Base-by-base conservation (phyloP, 1,284 basidiomycete genomes). In the Taiwanofungus camphoratus region DNA sequence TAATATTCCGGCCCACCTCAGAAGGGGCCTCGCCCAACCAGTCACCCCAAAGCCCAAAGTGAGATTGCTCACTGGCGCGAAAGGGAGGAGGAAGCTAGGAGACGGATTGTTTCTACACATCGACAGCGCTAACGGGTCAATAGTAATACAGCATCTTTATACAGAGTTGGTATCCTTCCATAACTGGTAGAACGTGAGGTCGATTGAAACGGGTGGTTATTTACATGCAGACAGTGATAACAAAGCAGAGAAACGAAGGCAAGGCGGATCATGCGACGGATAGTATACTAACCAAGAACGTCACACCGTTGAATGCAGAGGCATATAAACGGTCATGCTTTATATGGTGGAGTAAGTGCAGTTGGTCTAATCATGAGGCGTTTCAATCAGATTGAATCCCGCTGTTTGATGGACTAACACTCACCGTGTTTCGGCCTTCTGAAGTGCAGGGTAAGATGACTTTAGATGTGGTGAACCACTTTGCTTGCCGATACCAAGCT, bases 401-500 rank as follows among this genome's bases (percentile, higher is more conserved):
- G 16, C 7, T 13, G 8, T 13, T 9, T 6, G 21, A 12, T 36
- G n/a, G n/a, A n/a, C n/a, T n/a, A n/a, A n/a, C n/a, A 51, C 63
- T 41, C 44, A 70, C 70, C 59, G 63, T 27, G 62, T 52, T 46
- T 68, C 65, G 15, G 67, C 52, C 47, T 61, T 71, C 52, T 72
- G 72, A 21, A 70, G 52, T 2, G 65, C 56, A n/a, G 74, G 68
- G 57, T 86, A 83, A 26, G 87, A 82, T 7, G 82, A 70, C 60
- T 85, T 87, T 32, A 87, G 62, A 34, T 82, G 64, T 42, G 58
- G 66, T 49, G 67, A 76, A 38, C 74, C 74, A 51, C 73, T 79
- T 53, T 79, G 74, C 61, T 80, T 86, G 20, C 85, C 82, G 50
- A 89, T 84, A 18, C 86, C 86, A 13, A 90, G 68, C 51, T 74